Conservation (phyloP, 2,329 filamentous ascomycete species). For the Cercospora zeina region DNA sequence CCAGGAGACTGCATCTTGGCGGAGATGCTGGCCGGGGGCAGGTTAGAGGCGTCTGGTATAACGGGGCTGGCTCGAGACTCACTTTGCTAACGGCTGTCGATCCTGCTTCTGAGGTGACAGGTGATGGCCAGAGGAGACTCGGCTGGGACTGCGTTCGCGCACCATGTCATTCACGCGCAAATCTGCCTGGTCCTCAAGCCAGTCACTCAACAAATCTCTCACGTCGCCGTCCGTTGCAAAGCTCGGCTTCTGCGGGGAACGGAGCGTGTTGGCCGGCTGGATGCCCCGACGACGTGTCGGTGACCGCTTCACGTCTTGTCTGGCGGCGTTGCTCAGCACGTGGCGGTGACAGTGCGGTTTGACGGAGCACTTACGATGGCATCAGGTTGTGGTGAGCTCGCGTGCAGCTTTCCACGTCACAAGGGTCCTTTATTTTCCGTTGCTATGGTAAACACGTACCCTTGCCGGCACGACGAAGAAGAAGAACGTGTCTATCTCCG, state of each 20-base stretch:
- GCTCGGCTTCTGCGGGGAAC: slow-evolving; percentile 25
- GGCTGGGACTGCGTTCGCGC: slow-evolving; percentile 28
- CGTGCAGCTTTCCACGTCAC: not conserved
- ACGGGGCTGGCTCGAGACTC: not conserved
- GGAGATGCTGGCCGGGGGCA: slow-evolving; percentile 30
- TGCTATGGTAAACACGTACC: not conserved
- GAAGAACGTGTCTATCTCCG: not conserved
- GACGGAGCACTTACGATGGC: slow-evolving; percentile 1
- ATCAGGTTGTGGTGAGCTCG: not conserved
- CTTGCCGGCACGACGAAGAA: not conserved
- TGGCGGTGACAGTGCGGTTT: not conserved
- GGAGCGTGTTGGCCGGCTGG: slow-evolving; percentile 31
- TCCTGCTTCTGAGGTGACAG: slow-evolving; percentile 29
- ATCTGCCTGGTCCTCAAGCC: slow-evolving; percentile 11
- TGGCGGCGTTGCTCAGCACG: not conserved
- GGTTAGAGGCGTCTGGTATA: not conserved
- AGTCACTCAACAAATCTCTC: slow-evolving; percentile 7
- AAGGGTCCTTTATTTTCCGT: not conserved
- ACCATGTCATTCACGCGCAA: slow-evolving; percentile 28
- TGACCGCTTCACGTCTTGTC: not conserved
- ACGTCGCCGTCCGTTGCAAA: slow-evolving; percentile 14
- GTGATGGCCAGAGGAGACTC: slow-evolving; percentile 29
- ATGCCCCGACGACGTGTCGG: slow-evolving; percentile 20
- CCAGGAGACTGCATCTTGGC: slow-evolving; percentile 39
- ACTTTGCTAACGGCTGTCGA: slow-evolving; percentile 35